Base-by-base conservation (phyloP, 768 basidiomycete species). In the Hemileccinum rubropunctum region DNA sequence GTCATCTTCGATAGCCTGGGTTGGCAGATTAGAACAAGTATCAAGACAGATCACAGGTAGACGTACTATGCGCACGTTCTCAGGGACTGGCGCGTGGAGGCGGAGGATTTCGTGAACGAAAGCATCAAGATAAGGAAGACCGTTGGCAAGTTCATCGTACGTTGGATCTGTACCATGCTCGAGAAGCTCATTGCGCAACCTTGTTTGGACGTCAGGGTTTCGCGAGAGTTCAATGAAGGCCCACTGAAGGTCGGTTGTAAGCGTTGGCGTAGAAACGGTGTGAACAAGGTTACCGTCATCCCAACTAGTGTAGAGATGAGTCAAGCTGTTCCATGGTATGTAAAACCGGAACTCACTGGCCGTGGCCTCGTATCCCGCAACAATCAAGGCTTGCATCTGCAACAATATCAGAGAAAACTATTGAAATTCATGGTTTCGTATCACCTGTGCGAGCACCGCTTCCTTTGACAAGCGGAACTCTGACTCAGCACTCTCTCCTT, bases 41-140 rank as follows among this genome's bases (percentile, higher is more conserved):
- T 12, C 14, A 4, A 30, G 13, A 34, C 6, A 5, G 17, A 14
- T 6, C 17, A 37, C 7, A 21, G 21, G 14, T 13, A 21, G 33
- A 12, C 52, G 20, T 55, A 61, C 62, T 1, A 53, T 2, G 8
- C 58, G 53, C 0, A 30, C 26, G 0, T 3, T 11, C 30, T 72
- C 68, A 4, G 38, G 39, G 8, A 76, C 45, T 1, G 76, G 68
- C 4, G 78, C 64, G 43, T 78, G 75, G 0, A 76, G 45, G 6
- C 78, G 68, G n/a, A 80, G 66, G 1, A 63, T 61, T 58, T 80
- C 79, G 34, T 73, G 73, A 3, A 73, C 71, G 12, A 77, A 66
- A 0, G 77, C 76, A 54, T 83, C 80, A 9, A 84, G 76, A 58
- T 79, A 82, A 0, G 81, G 81, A 13, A 85, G 62, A 10, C 42